Evolutionary conservation across 306 rosid species (phyloP).

Genomic region (Quercus aquifolioides): DNA sequence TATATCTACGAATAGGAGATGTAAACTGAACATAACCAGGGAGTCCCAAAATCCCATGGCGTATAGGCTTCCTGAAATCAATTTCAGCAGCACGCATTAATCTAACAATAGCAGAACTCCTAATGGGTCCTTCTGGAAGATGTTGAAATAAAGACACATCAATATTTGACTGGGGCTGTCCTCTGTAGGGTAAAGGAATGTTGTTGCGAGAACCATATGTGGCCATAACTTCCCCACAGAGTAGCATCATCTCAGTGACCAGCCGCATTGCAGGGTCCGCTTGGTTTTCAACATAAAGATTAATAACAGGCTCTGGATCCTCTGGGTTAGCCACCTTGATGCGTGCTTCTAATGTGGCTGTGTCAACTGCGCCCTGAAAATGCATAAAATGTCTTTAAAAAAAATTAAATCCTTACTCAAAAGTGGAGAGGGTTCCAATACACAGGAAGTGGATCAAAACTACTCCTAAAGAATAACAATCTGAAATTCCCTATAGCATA

Average conservation of each 20-base stretch:
- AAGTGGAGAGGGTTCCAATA: background rate
- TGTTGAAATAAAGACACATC: conserved; percentile 72
- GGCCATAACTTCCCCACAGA: conserved; percentile 95
- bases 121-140: conserved; percentile 98
- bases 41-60: conserved; percentile 86
- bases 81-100: conserved; percentile 96
- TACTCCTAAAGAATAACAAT: no score
- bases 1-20: conserved; percentile 95
- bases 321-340: conserved; percentile 85
- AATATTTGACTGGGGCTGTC: conserved; percentile 92
- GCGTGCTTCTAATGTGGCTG: conserved; percentile 75
- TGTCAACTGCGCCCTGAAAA: conserved; percentile 84
- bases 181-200: conserved; percentile 91
- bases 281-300: conserved; percentile 90
- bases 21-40: conserved; percentile 97
- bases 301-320: conserved; percentile 75
- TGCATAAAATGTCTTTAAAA: background rate
- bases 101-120: conserved; percentile 81
- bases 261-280: conserved; percentile 95
- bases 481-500: no score
- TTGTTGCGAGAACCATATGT: conserved; percentile 68
- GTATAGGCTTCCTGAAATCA: conserved; percentile 90
- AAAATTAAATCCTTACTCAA: no score
- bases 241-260: conserved; percentile 96
- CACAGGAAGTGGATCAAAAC: background rate